phyloP scores from a whole-genome alignment of 78 protist species.

The Dictyostelium citrinum region DNA sequence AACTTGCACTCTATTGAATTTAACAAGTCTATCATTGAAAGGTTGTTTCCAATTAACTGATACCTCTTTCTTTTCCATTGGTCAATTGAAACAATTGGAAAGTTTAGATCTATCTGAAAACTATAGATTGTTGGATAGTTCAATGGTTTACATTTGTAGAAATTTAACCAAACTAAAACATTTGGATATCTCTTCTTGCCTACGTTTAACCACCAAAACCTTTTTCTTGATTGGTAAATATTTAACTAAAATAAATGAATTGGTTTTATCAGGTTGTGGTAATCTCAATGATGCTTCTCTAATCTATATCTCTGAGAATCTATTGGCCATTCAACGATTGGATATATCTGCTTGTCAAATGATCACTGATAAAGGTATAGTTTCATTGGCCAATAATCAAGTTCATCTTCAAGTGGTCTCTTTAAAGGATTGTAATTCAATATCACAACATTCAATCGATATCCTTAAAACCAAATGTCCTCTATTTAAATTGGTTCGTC shows the following conservation, averaged over 20 bases:
- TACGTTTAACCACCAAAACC: slow-evolving; percentile 49
- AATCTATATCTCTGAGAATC: slow-evolving; percentile 35
- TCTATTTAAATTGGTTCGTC: slow-evolving; percentile 23
- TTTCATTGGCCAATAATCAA: slow-evolving; percentile 16
- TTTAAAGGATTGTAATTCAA: slow-evolving; percentile 41
- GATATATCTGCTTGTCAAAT: slow-evolving; percentile 9
- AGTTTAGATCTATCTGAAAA: slow-evolving; percentile 43
- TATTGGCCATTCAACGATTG: neutral
- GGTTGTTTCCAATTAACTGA: slow-evolving; percentile 52
- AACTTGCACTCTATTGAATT: neutral
- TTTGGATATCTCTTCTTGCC: slow-evolving; percentile 40
- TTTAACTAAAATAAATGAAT: neutral
- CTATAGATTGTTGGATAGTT: slow-evolving; percentile 29
- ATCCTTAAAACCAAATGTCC: slow-evolving; percentile 24
- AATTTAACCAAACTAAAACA: neutral
- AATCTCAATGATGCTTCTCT: slow-evolving; percentile 28
- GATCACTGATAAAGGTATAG: slow-evolving; percentile 50
- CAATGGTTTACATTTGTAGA: slow-evolving; percentile 58
- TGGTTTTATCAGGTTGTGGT: slow-evolving; percentile 18
- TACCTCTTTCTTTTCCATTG: slow-evolving; percentile 19
- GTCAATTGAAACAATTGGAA: neutral
- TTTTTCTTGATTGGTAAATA: slow-evolving; percentile 48
- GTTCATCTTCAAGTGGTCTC: slow-evolving; percentile 11
- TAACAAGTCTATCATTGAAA: slow-evolving; percentile 29
- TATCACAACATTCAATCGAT: slow-evolving; percentile 35